These are phyloP conservation scores for Colletotrichum gigasporum DNA, from an alignment of 2,329 filamentous ascomycete species.

Conservation along the genomic window DNA sequence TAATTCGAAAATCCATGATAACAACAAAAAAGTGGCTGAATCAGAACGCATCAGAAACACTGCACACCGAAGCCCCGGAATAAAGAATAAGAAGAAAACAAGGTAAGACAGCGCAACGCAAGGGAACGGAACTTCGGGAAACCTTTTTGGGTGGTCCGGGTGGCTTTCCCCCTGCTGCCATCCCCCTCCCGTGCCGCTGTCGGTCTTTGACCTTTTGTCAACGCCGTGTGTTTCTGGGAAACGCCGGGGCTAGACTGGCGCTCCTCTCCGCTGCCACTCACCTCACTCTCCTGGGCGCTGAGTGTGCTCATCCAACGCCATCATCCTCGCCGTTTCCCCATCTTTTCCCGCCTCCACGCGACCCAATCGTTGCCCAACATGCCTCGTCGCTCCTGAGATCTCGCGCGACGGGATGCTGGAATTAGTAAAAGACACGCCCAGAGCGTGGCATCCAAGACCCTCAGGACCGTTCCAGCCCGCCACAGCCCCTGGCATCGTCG, in stretches of 20 bases:
- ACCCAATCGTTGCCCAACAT: slow-evolving; percentile 15
- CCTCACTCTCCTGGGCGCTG: too few relatives aligned
- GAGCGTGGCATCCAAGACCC: neutral
- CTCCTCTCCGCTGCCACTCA: too few relatives aligned
- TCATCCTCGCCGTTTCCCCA: neutral
- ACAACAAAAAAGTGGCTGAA: too few relatives aligned
- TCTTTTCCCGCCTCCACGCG: slow-evolving; percentile 10
- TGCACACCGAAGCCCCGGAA: too few relatives aligned
- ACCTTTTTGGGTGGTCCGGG: slow-evolving; percentile 8
- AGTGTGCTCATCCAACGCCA: neutral
- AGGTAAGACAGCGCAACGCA: neutral
- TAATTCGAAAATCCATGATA: neutral
- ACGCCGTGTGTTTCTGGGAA: too few relatives aligned
- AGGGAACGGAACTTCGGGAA: slow-evolving; percentile 1
- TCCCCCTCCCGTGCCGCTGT: neutral
- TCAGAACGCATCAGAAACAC: neutral
- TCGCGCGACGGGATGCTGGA: too few relatives aligned
- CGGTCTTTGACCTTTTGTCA: too few relatives aligned
- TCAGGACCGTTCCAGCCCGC: neutral
- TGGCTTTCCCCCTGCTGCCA: too few relatives aligned
- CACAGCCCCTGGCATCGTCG: neutral
- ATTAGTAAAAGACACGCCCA: neutral
- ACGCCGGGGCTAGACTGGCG: too few relatives aligned
- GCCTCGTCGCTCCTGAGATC: too few relatives aligned
- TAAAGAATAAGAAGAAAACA: neutral